Conservation (phyloP, 805 yeast species). For the Ogataea methylovora region DNA sequence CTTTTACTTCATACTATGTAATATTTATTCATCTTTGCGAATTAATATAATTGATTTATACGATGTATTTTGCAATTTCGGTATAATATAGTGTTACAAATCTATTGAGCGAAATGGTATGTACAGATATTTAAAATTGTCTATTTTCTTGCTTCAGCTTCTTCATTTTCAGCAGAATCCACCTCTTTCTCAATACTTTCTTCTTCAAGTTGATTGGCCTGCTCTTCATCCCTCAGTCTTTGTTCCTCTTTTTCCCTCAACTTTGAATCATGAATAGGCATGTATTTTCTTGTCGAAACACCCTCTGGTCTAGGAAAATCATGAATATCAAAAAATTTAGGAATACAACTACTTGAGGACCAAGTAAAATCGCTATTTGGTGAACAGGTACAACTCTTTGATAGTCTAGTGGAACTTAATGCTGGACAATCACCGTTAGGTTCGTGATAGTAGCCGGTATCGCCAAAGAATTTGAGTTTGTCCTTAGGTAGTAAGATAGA, state of each 20-base stretch:
- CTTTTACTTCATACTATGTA: too few species aligned
- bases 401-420: constrained; percentile 45
- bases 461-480: constrained; percentile 72
- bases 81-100: too few species aligned
- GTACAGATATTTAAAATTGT: too few species aligned
- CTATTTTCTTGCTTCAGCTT: too few species aligned
- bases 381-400: constrained; percentile 66
- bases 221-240: constrained; percentile 3
- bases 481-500: constrained; percentile 65
- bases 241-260: constrained; percentile 8
- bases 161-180: too few species aligned
- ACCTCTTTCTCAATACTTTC: too few species aligned
- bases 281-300: constrained; percentile 15
- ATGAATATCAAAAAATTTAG: constrained; percentile 46
- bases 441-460: constrained; percentile 76
- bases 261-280: constrained; percentile 19
- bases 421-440: constrained; percentile 81
- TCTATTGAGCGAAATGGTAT: too few species aligned
- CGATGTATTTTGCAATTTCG: too few species aligned
- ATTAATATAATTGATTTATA: too few species aligned
- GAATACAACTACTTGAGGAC: constrained; percentile 65
- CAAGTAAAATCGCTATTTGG: constrained; percentile 70
- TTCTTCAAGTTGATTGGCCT: background rate
- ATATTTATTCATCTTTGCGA: too few species aligned
- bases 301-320: constrained; percentile 16